Conservation (phyloP, 176 grass and related monocot species). For the Zea luxurians region DNA sequence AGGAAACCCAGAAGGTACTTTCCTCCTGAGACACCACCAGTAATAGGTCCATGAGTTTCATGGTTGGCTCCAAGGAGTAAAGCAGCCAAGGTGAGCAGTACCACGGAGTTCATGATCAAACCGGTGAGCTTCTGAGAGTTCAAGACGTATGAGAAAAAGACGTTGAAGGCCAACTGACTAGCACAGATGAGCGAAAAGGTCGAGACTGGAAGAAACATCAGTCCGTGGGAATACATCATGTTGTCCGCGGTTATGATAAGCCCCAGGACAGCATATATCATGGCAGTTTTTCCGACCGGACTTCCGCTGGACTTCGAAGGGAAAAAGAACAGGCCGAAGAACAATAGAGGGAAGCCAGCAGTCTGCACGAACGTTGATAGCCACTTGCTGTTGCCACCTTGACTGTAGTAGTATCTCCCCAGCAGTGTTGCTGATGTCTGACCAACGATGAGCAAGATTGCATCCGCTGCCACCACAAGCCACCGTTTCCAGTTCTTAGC, state of each 20-base stretch:
- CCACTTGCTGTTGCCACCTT: slow-evolving; percentile 84
- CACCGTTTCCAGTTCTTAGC: slow-evolving; percentile 46
- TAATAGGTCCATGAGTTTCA: slow-evolving; percentile 22
- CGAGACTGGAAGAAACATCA: slow-evolving; percentile 63
- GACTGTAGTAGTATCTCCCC: slow-evolving; percentile 77
- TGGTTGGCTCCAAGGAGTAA: slow-evolving; percentile 56
- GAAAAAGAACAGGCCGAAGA: slow-evolving; percentile 53
- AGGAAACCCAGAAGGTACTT: slow-evolving; percentile 61
- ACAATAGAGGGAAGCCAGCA: slow-evolving; percentile 62
- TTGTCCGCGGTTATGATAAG: slow-evolving; percentile 67
- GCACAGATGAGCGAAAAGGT: slow-evolving; percentile 79
- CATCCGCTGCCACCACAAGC: slow-evolving; percentile 46
- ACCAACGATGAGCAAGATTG: slow-evolving; percentile 58
- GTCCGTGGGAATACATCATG: slow-evolving; percentile 75
- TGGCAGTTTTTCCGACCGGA: slow-evolving; percentile 31
- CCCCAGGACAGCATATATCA: slow-evolving; percentile 63
- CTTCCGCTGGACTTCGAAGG: slow-evolving; percentile 10
- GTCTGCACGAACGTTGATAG: slow-evolving; percentile 62
- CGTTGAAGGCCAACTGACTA: slow-evolving; percentile 71
- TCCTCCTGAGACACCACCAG: slow-evolving; percentile 17
- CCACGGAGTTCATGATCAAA: slow-evolving; percentile 64
- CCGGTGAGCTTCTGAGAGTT: slow-evolving; percentile 73
- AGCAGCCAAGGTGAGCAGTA: slow-evolving; percentile 66
- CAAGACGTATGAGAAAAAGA: slow-evolving; percentile 72
- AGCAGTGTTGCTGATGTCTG: slow-evolving; percentile 63